Evolutionary conservation across 257 asterid genomes (phyloP), one percentile per base, ranked within the genome.

Genomic region (Lycium ferocissimum): DNA sequence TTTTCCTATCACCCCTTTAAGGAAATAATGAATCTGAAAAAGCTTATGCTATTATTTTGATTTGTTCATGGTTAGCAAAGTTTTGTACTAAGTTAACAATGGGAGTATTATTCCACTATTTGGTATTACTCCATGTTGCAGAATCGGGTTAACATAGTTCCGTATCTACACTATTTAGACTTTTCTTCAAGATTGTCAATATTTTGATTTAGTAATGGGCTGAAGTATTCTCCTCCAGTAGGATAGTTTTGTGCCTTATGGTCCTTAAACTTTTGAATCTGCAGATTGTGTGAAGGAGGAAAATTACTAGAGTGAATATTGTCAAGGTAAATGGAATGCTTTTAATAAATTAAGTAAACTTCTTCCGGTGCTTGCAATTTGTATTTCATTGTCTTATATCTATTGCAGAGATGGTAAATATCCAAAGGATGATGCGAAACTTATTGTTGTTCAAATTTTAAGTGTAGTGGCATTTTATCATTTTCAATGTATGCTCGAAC

Each of bases 281-380:
- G 20, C 90, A 96, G 98, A 90, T 91, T 96, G 91, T 96, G 98
- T 91, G 98, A 96, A 91, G 99, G 98, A 85, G 99, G 99, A 83
- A 98, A 95, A 87, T 90, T 95, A 58, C 89, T n/a, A n/a, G 99
- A 94, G 90, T 89, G 92, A 87, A 95, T 94, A 87, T 81, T 95
- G 85, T 83, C 99, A 17, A 93, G 94, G 99, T 95, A 89, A 91
- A 92, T 79, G 73, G 57, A 62, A 26, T 45, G 56, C 66, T 45
- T 57, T 22, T 59, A 33, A 51, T 83, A 9, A 80, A 79, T 80
- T 65, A 83, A 33, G 79, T 49, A 45, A 33, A 66, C 47, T 84
- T 76, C 66, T 49, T 26, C 14, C 76, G 79, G 59, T 58, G 43
- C 37, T 85, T 87, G 9, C 35, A 81, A 87, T 85, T 86, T 82